phyloP scores from a whole-genome alignment of 495 filamentous ascomycete species.

The Hypoxylon lienhwacheense region DNA sequence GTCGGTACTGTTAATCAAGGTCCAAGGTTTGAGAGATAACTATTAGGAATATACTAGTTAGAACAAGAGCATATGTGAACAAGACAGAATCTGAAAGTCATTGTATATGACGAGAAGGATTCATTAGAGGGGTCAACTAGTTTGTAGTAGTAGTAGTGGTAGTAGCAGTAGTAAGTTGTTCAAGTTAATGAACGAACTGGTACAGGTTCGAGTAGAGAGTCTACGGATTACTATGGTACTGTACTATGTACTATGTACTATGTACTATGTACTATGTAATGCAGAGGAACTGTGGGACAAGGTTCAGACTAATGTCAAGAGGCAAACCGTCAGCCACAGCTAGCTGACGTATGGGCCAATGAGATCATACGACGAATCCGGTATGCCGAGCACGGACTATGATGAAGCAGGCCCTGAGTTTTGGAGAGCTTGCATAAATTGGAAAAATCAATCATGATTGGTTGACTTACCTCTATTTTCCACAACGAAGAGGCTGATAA shows the following conservation, averaged over 20 bases:
- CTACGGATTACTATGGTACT: no score
- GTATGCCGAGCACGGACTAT: constrained; percentile 3
- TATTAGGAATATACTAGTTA: not conserved
- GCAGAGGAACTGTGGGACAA: not conserved
- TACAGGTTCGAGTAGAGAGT: not conserved
- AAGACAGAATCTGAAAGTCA: constrained; percentile 9
- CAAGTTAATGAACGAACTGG: not conserved
- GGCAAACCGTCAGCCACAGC: constrained; percentile 17
- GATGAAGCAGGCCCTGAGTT: no score
- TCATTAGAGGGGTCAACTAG: not conserved
- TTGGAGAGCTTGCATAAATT: no score
- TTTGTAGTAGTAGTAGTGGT: not conserved
- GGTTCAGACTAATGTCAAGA: constrained; percentile 2
- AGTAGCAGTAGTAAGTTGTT: not conserved
- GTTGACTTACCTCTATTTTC: constrained; percentile 6
- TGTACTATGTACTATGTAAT: not conserved
- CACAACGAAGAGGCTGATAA: constrained; percentile 10
- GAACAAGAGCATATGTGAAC: constrained; percentile 4
- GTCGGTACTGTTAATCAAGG: not conserved
- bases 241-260: not conserved
- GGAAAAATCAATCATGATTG: no score
- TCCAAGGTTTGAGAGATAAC: no score
- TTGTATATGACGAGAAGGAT: constrained; percentile 1
- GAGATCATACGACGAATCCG: constrained; percentile 20
- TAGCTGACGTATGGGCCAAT: constrained; percentile 26